phyloP scores from a whole-genome alignment of 805 yeast genomes.

The Cyberlindnera sargentensis region DNA sequence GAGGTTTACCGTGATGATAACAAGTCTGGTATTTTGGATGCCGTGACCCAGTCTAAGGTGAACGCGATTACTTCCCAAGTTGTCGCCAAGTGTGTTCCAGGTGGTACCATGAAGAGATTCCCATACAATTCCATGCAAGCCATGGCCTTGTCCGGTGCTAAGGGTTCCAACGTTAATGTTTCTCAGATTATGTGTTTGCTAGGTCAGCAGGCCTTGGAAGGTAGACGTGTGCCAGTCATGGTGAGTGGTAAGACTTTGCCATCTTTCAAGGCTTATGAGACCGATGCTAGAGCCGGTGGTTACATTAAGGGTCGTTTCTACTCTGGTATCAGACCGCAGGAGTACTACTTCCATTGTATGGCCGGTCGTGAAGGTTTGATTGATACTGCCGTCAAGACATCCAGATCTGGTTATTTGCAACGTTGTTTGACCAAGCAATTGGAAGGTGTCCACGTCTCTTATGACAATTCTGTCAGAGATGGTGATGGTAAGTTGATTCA shows the following conservation, averaged over 20 bases:
- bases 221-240: conserved; percentile 99
- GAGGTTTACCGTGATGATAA: conserved; percentile 91
- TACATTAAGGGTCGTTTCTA: conserved; percentile 95
- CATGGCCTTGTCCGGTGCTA: conserved; percentile 98
- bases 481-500: conserved; percentile 91
- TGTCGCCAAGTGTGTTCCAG: conserved; percentile 91
- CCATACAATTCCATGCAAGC: conserved; percentile 97
- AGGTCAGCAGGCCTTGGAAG: conserved; percentile 99
- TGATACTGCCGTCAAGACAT: conserved; percentile 98
- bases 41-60: conserved; percentile 89
- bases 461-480: conserved; percentile 94
- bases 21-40: conserved; percentile 90
- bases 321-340: conserved; percentile 97
- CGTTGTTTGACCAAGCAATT: conserved; percentile 97
- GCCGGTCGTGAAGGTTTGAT: conserved; percentile 99
- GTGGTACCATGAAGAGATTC: conserved; percentile 90
- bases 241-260: conserved; percentile 97
- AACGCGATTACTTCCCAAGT: conserved; percentile 91
- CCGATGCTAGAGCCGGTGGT: conserved; percentile 98
- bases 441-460: conserved; percentile 92
- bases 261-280: conserved; percentile 92
- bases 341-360: conserved; percentile 99
- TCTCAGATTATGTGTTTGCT: conserved; percentile 98
- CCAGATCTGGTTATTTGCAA: conserved; percentile 96
- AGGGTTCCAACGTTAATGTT: conserved; percentile 96